Evolutionary conservation across 2,329 filamentous ascomycete species (phyloP).

Genomic region (Talaromyces sp.): DNA sequence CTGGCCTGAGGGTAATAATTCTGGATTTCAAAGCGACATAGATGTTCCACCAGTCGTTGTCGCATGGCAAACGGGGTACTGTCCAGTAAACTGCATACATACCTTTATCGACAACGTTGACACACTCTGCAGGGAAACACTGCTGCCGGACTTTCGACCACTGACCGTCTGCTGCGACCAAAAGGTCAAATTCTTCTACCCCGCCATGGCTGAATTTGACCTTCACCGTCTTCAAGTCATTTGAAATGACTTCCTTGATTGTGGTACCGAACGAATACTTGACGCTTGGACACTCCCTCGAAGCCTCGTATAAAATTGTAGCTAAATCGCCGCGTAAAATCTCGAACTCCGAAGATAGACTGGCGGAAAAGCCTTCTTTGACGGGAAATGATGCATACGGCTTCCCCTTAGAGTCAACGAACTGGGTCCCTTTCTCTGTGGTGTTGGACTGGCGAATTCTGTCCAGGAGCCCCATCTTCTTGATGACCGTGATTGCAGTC

Average conservation of each 20-base stretch:
- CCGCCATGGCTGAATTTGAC: slow-evolving; percentile 21
- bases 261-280: slow-evolving; percentile 29
- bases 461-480: slow-evolving; percentile 48
- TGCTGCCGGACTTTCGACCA: slow-evolving; percentile 17
- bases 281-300: slow-evolving; percentile 9
- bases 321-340: slow-evolving; percentile 52
- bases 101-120: slow-evolving; percentile 11
- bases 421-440: slow-evolving; percentile 43
- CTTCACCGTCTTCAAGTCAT: slow-evolving; percentile 4
- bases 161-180: slow-evolving; percentile 26
- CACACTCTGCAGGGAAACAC: slow-evolving; percentile 16
- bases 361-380: slow-evolving; percentile 27
- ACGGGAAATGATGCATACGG: slow-evolving; percentile 37
- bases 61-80: slow-evolving; percentile 18
- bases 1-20: slow-evolving; percentile 24
- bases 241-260: slow-evolving; percentile 20
- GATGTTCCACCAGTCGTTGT: slow-evolving; percentile 28
- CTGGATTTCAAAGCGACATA: slow-evolving; percentile 33
- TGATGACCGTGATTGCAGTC: slow-evolving; percentile 47
- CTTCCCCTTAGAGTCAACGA: slow-evolving; percentile 39
- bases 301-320: slow-evolving; percentile 34
- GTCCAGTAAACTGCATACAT: slow-evolving; percentile 34
- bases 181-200: slow-evolving; percentile 19
- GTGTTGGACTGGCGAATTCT: slow-evolving; percentile 34
- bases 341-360: slow-evolving; percentile 47